phyloP scores from a whole-genome alignment of 805 yeast genomes.

The Candida jianshihensis region DNA sequence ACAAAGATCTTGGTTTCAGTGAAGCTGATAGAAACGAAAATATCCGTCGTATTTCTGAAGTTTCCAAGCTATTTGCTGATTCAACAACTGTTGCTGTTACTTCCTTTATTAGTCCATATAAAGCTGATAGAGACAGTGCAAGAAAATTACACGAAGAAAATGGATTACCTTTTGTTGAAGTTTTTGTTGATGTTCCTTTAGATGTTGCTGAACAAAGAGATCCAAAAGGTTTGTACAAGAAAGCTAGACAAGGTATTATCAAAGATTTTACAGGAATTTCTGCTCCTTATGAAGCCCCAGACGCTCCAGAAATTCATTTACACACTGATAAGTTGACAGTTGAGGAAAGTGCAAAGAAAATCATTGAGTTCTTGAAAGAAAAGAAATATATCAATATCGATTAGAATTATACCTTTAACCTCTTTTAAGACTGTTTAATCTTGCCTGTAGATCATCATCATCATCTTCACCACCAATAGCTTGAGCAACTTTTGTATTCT shows the following conservation, averaged over 20 bases:
- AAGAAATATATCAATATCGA: constrained; percentile 28
- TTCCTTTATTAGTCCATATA: constrained; percentile 90
- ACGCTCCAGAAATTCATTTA: constrained; percentile 73
- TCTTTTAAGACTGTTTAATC: constrained; percentile 75
- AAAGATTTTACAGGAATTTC: constrained; percentile 93
- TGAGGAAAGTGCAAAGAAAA: constrained; percentile 74
- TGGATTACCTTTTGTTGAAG: constrained; percentile 80
- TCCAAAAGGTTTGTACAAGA: constrained; percentile 94
- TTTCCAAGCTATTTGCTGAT: constrained; percentile 88
- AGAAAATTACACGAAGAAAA: constrained; percentile 75
- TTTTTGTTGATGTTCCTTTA: constrained; percentile 86
- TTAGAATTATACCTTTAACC: constrained; percentile 9
- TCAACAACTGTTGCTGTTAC: constrained; percentile 84
- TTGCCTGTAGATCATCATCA: constrained; percentile 84
- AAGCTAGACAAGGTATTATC: constrained; percentile 92
- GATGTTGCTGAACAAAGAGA: constrained; percentile 95
- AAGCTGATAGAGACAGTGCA: constrained; percentile 75
- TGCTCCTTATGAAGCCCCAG: constrained; percentile 95
- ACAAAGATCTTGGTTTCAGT: constrained; percentile 89
- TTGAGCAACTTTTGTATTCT: constrained; percentile 42
- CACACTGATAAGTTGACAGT: constrained; percentile 63
- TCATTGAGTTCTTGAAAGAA: constrained; percentile 58
- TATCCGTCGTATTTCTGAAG: constrained; percentile 92
- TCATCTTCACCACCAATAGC: constrained; percentile 43
- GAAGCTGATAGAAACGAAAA: constrained; percentile 92